Conservation (phyloP, 305 asterid species). For the Plantago rigida region DNA sequence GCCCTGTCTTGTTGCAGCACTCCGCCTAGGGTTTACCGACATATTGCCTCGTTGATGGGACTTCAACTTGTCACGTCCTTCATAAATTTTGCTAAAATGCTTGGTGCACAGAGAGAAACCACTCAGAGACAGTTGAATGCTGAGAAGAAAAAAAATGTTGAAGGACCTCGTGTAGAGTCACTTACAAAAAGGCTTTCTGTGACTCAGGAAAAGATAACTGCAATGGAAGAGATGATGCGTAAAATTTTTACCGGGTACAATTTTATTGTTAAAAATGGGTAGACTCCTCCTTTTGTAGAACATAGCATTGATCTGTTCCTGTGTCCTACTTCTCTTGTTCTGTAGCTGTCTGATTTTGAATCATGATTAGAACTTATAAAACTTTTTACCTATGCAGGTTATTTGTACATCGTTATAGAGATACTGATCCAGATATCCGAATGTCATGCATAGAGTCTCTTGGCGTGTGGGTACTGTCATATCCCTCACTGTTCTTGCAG, state of each 20-base stretch:
- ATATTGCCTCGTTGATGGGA: slow-evolving; percentile 83
- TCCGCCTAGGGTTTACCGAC: slow-evolving; percentile 94
- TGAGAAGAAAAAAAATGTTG: slow-evolving; percentile 67
- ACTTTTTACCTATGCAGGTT: slow-evolving; percentile 45
- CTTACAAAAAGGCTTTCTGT: slow-evolving; percentile 64
- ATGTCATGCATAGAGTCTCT: slow-evolving; percentile 86
- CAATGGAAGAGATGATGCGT: slow-evolving; percentile 86
- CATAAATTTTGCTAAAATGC: slow-evolving; percentile 78
- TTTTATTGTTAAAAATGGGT: slow-evolving; percentile 5
- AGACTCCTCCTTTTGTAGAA: background rate
- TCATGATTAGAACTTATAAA: slow-evolving; percentile 17
- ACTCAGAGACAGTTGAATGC: slow-evolving; percentile 93
- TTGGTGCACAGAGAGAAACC: slow-evolving; percentile 79
- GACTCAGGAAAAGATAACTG: slow-evolving; percentile 79
- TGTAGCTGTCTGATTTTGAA: slow-evolving; percentile 16
- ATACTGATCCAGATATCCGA: slow-evolving; percentile 85
- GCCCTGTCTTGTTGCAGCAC: slow-evolving; percentile 50
- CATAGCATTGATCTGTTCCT: slow-evolving; percentile 15
- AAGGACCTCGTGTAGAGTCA: slow-evolving; percentile 87
- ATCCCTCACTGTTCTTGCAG: slow-evolving; percentile 91
- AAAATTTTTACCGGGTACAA: slow-evolving; percentile 78
- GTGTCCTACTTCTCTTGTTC: background rate
- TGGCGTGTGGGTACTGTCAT: slow-evolving; percentile 87
- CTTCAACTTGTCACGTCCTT: slow-evolving; percentile 94
- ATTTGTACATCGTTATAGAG: slow-evolving; percentile 93